Conservation (phyloP, 1,284 basidiomycete species). For the Fereydounia khargensis region DNA sequence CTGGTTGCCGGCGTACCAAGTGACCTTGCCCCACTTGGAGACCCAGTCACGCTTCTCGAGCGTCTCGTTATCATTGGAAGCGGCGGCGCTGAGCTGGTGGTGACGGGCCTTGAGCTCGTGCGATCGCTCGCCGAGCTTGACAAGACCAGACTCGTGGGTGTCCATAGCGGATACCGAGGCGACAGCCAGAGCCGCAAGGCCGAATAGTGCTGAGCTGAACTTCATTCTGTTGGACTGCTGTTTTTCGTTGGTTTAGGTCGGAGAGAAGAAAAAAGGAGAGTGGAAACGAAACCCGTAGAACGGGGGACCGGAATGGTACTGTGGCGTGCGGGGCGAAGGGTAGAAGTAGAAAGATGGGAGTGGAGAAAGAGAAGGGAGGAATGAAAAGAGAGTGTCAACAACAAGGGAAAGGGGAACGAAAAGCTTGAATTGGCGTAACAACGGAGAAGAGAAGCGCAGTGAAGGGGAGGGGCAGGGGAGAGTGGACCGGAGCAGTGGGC, state of each 20-base stretch:
- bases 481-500: not conserved
- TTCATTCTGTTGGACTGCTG: slow-evolving; percentile 30
- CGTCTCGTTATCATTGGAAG: not conserved
- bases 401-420: not conserved
- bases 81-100: slow-evolving; percentile 9
- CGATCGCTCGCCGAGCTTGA: slow-evolving; percentile 24
- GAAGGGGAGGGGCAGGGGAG: not conserved
- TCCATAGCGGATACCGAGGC: slow-evolving; percentile 22
- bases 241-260: not conserved
- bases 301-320: not conserved
- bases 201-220: slow-evolving; percentile 28
- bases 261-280: not conserved
- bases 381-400: no score
- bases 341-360: not conserved
- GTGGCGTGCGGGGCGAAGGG: not conserved
- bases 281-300: slow-evolving; percentile 1
- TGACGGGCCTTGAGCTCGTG: slow-evolving; percentile 45
- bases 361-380: not conserved
- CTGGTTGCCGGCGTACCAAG: slow-evolving; percentile 48
- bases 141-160: slow-evolving; percentile 28
- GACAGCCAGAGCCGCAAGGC: slow-evolving; percentile 13
- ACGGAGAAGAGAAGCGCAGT: not conserved
- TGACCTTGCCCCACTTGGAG: slow-evolving; percentile 32
- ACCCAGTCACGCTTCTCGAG: slow-evolving; percentile 34
- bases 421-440: not conserved